A percentile compares a stretch with the other conserved stretches of the same genome.
Evolutionary conservation across 2,329 filamentous ascomycete species (phyloP).

Genomic region (Epichloe sylvatica): DNA sequence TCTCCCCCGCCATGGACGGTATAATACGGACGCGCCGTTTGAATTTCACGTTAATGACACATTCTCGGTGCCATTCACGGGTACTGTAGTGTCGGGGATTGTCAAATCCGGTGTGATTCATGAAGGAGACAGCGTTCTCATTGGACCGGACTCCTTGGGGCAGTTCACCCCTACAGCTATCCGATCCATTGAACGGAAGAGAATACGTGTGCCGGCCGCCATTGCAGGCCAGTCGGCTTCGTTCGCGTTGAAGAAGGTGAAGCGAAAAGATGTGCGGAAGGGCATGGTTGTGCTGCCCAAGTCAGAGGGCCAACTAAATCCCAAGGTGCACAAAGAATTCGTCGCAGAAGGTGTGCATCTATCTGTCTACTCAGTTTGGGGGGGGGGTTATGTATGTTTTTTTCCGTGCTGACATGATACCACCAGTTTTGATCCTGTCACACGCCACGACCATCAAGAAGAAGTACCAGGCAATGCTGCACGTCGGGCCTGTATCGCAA

Average conservation of each 20-base stretch:
- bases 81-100: conserved; percentile 89
- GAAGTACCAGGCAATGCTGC: conserved; percentile 95
- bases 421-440: conserved; percentile 71
- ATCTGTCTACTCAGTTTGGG: not conserved
- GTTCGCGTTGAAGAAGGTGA: conserved; percentile 76
- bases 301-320: conserved; percentile 53
- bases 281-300: conserved; percentile 95
- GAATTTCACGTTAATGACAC: conserved; percentile 96
- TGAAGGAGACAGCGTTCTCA: conserved; percentile 73
- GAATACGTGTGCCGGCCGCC: conserved; percentile 74
- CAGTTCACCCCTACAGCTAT: conserved; percentile 80
- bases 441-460: conserved; percentile 95
- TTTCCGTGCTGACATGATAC: not conserved
- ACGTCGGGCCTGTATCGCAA: conserved; percentile 87
- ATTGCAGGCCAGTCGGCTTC: conserved; percentile 86
- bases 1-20: conserved; percentile 83
- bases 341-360: conserved; percentile 52
- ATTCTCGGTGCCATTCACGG: conserved; percentile 93
- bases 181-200: conserved; percentile 86
- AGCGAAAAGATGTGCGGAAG: conserved; percentile 86
- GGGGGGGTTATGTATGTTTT: not conserved
- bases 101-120: conserved; percentile 81
- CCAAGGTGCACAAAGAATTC: conserved; percentile 62
- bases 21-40: conserved; percentile 75
- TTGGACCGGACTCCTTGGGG: conserved; percentile 82